These are phyloP conservation scores for Exserohilum turcica DNA, from an alignment of 2,329 filamentous ascomycete genomes.

Conservation along the genomic window DNA sequence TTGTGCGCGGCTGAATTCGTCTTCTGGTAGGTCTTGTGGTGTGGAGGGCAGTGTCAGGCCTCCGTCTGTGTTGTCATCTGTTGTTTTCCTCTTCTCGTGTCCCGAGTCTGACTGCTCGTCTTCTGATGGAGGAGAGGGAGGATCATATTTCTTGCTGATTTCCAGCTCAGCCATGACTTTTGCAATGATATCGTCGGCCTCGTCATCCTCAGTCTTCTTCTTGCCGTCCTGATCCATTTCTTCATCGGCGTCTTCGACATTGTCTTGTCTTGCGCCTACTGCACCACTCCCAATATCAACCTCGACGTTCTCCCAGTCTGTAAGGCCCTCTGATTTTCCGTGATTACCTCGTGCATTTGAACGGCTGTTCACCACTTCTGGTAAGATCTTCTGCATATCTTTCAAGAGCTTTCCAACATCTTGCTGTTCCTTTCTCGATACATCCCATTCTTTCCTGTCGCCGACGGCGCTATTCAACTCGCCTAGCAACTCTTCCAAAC, in stretches of 20 bases:
- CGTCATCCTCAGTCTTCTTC: constrained; percentile 43
- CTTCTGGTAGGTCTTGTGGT: constrained; percentile 43
- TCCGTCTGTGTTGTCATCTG: constrained; percentile 16
- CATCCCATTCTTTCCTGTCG: constrained; percentile 47
- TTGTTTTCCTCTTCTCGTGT: constrained; percentile 7
- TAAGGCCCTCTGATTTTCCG: constrained; percentile 22
- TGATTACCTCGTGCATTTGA: constrained; percentile 5
- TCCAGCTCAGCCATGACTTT: constrained; percentile 54
- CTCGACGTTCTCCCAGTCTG: constrained; percentile 43
- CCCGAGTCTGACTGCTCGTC: constrained; percentile 17
- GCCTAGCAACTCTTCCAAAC: constrained; percentile 53
- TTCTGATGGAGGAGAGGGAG: constrained; percentile 28
- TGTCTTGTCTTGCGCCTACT: constrained; percentile 25
- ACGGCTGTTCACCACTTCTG: constrained; percentile 34
- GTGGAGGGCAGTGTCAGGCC: constrained; percentile 51
- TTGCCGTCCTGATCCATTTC: constrained; percentile 19
- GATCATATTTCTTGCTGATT: constrained; percentile 49
- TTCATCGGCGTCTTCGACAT: constrained; percentile 27
- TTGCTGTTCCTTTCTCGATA: constrained; percentile 48
- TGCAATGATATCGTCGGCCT: constrained; percentile 55
- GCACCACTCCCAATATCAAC: constrained; percentile 34
- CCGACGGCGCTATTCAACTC: constrained; percentile 45
- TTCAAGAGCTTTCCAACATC: constrained; percentile 49
- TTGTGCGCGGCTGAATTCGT: constrained; percentile 34
- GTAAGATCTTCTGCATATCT: constrained; percentile 50